These are phyloP conservation scores for Immersiporthe knoxdaviesiana DNA, from an alignment of 2,329 filamentous ascomycete species.

Conservation along the genomic window DNA sequence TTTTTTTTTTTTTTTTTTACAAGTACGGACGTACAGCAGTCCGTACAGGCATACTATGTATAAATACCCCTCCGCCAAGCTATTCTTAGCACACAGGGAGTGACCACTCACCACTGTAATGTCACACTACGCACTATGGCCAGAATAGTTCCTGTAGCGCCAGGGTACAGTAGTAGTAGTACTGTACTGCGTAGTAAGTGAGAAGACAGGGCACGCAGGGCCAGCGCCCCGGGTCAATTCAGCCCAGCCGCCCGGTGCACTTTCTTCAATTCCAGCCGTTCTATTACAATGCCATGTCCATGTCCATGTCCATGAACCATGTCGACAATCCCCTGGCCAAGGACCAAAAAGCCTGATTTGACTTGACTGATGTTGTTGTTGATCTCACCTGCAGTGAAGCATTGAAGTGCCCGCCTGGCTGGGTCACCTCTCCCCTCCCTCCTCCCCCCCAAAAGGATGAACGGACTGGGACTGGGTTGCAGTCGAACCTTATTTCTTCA, in stretches of 20 bases:
- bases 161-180: not conserved
- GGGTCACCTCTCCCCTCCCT: not conserved
- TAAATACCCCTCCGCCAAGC: not conserved
- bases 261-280: constrained; percentile 2
- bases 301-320: not conserved
- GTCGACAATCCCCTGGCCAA: not conserved
- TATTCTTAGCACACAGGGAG: constrained; percentile 16
- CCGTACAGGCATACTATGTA: constrained; percentile 2
- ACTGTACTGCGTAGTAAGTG: not conserved
- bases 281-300: not conserved
- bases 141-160: too few relatives aligned
- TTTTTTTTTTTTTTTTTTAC: too few relatives aligned
- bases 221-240: constrained; percentile 7
- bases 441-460: not conserved
- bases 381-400: not conserved
- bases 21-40: too few relatives aligned
- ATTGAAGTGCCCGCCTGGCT: not conserved
- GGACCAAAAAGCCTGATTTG: not conserved
- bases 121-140: too few relatives aligned
- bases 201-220: not conserved
- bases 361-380: constrained; percentile 1
- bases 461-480: not conserved
- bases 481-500: constrained; percentile 1
- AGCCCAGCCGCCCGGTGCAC: not conserved
- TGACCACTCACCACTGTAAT: not conserved